Evolutionary conservation across 225 moss, liverwort and hornwort species (phyloP), one percentile per base, ranked within the genome.

Genomic region (Lunularia cruciata): DNA sequence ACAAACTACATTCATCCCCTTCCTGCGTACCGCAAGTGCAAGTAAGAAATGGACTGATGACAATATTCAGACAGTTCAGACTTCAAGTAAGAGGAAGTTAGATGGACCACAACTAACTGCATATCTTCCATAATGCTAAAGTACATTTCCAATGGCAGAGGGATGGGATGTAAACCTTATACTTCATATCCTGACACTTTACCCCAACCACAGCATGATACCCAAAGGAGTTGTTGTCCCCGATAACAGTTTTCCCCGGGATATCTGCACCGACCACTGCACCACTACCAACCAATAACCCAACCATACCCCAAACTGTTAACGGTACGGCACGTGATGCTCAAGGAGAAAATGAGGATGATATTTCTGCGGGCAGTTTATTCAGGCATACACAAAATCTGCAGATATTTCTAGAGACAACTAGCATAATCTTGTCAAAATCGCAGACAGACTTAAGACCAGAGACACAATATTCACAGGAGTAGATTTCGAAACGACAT

Each of bases 241-340:
- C 93, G 60, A 94, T 79, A 46, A 84, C 70, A 54, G 90, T 88
- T 60, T 74, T 72, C 61, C 93, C 93, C 6, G 90, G 79, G 40
- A 94, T 86, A 67, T 94, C 88, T 72, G 90, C 88, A 78, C 93
- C 93, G 74, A 94, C 88, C 63, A 94, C 84, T 87, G 93, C 93
- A 84, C 93, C 93, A 88, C 93, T 94, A 82, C 70, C 85, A 76
- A 62, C 93, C 93, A 88, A 90, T 94, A 82, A 68, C 85, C 74
- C 62, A 49, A 85, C 82, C 67, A 67, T 26, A 60, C 74, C 69
- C 74, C 59, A 48, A 35, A 33, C 47, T 51, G 53, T 70, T 64
- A 78, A 66, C 56, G 26, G 25, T 57, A 53, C 28, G 72, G 62
- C 55, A 30, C 32, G 58, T 19, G 16, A 33, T 57, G 11, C 19